phyloP scores from a whole-genome alignment of 345 rosid species.

The Lepidium africanum region DNA sequence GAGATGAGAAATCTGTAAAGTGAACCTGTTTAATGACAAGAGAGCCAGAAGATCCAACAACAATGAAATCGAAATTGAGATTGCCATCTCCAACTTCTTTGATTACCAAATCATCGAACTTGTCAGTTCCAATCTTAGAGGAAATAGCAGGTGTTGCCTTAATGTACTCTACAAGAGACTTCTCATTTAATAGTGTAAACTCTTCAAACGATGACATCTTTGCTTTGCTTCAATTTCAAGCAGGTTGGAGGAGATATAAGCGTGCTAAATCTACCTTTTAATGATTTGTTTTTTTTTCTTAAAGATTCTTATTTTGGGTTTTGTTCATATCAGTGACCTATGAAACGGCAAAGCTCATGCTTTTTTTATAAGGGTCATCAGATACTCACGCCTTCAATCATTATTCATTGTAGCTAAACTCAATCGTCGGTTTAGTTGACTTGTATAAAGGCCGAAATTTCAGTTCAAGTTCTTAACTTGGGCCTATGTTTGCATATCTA shows the following conservation, averaged over 20 bases:
- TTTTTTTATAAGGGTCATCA: background rate
- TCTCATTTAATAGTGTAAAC: constrained; percentile 66
- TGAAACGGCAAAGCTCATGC: constrained; percentile 7
- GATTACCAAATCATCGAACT: constrained; percentile 51
- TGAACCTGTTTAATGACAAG: constrained; percentile 83
- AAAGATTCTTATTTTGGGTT: constrained; percentile 1
- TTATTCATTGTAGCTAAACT: background rate
- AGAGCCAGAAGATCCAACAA: constrained; percentile 54
- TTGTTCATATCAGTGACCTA: background rate
- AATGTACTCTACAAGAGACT: constrained; percentile 66
- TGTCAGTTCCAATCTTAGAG: constrained; percentile 42
- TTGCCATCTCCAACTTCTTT: constrained; percentile 98
- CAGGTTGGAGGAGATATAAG: background rate
- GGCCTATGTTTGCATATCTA: no score
- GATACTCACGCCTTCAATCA: background rate
- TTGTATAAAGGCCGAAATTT: no score
- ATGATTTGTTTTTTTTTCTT: constrained; percentile 14
- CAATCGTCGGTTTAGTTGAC: background rate
- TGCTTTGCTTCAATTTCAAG: constrained; percentile 26
- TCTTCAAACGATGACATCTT: constrained; percentile 61
- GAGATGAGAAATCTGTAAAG: background rate
- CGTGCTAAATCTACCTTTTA: background rate
- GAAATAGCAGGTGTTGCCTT: constrained; percentile 67
- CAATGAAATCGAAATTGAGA: constrained; percentile 83
- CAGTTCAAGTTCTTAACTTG: no score